Evolutionary conservation across 441 rosid genomes (phyloP).

Genomic region (Gossypium schwendimanii): DNA sequence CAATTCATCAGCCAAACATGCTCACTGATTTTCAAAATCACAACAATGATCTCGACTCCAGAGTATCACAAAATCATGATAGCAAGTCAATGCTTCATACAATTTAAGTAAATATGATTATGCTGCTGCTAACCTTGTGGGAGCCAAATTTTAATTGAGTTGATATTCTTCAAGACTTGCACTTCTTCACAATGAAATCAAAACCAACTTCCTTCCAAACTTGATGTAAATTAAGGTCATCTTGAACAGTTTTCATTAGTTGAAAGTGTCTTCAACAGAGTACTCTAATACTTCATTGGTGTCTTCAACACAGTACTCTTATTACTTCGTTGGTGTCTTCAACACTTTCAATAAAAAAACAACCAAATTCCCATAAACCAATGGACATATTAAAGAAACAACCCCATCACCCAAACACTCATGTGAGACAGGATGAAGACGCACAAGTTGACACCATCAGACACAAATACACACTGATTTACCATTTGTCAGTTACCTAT

Average conservation of each 20-base stretch:
- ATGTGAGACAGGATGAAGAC: constrained; percentile 7
- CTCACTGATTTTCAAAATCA: constrained; percentile 5
- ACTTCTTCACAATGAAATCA: constrained; percentile 54
- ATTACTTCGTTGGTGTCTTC: constrained; percentile 64
- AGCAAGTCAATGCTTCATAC: constrained; percentile 25
- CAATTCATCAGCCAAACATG: not conserved
- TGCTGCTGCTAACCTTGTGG: constrained; percentile 67
- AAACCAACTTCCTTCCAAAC: constrained; percentile 52
- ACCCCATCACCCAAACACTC: constrained; percentile 19
- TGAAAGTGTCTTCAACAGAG: constrained; percentile 27
- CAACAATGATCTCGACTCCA: constrained; percentile 9
- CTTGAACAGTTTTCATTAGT: constrained; percentile 43
- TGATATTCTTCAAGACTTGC: constrained; percentile 55
- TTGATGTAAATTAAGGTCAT: constrained; percentile 35
- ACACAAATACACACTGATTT: not conserved
- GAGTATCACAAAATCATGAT: constrained; percentile 12
- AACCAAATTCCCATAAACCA: constrained; percentile 65
- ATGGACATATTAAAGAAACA: constrained; percentile 19
- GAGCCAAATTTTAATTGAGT: constrained; percentile 34
- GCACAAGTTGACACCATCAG: not conserved
- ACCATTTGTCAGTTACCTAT: not conserved
- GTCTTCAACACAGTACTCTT: constrained; percentile 52
- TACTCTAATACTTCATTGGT: constrained; percentile 39
- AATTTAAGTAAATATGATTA: constrained; percentile 29
- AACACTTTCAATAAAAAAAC: constrained; percentile 69